Percentiles rank a stretch among this genome's conserved stretches.
phyloP scores from a whole-genome alignment of 2,329 filamentous ascomycete species.

The Lachnellula hyalina region DNA sequence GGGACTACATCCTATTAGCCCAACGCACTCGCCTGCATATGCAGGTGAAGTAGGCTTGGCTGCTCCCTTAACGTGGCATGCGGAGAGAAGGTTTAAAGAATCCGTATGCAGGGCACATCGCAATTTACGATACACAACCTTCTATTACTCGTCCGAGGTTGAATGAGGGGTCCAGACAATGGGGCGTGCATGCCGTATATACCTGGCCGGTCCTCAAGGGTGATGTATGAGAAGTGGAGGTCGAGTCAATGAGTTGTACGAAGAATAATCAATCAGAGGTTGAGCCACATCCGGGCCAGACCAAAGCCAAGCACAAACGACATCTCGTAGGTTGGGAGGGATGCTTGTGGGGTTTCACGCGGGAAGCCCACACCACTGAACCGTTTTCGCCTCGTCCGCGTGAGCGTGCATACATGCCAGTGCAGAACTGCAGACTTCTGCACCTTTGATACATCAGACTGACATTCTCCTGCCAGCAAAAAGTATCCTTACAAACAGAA shows the following conservation, averaged over 20 bases:
- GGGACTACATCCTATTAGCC: too few relatives aligned
- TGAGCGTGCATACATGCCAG: conserved; percentile 1
- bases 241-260: neutral
- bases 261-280: too few relatives aligned
- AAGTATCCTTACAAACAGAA: neutral
- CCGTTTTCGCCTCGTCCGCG: conserved; percentile 4
- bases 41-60: conserved; percentile 10
- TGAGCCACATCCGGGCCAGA: too few relatives aligned
- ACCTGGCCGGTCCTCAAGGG: too few relatives aligned
- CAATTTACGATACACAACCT: too few relatives aligned
- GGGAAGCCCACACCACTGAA: neutral
- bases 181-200: too few relatives aligned
- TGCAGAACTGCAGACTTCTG: neutral
- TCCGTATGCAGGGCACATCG: too few relatives aligned
- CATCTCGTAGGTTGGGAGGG: neutral
- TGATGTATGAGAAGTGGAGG: neutral
- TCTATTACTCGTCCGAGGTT: too few relatives aligned
- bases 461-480: neutral
- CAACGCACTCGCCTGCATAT: conserved; percentile 1
- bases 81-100: conserved; percentile 8
- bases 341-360: neutral
- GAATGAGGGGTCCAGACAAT: too few relatives aligned
- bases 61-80: conserved; percentile 21
- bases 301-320: neutral
- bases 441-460: neutral